Percentiles rank a stretch among this genome's conserved stretches.
Evolutionary conservation across 768 basidiomycete species (phyloP).

Genomic region (Mycena belliarum): DNA sequence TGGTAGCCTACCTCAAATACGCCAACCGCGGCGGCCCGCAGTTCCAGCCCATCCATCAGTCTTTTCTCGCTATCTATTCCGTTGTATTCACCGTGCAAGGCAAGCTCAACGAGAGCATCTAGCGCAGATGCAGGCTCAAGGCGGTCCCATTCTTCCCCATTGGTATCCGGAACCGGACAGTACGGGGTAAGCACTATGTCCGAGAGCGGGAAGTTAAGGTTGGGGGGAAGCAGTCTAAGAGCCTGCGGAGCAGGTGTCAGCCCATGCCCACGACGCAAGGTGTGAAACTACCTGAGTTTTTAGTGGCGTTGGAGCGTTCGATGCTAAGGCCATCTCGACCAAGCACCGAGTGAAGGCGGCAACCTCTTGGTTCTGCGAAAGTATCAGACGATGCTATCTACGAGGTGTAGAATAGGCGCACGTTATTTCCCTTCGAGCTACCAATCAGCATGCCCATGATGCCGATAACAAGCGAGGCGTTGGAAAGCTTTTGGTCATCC

Average conservation of each 20-base stretch:
- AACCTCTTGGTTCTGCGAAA: conserved; percentile 53
- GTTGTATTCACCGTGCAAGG: conserved; percentile 87
- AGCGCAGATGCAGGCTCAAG: conserved; percentile 79
- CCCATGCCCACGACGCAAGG: conserved; percentile 1
- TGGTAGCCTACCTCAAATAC: conserved; percentile 74
- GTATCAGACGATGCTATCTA: conserved; percentile 1
- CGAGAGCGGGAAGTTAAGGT: conserved; percentile 61
- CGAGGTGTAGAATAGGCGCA: conserved; percentile 35
- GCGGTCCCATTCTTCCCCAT: conserved; percentile 93
- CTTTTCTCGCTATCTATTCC: conserved; percentile 61
- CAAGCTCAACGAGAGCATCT: conserved; percentile 79
- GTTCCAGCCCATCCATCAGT: conserved; percentile 65
- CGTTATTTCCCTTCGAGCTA: conserved; percentile 61
- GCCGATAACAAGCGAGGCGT: conserved; percentile 75
- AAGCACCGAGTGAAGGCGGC: conserved; percentile 72
- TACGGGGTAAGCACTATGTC: conserved; percentile 71
- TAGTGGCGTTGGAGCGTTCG: conserved; percentile 86
- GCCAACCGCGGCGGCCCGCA: conserved; percentile 73
- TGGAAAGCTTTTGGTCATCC: conserved; percentile 88
- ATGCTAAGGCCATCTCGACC: conserved; percentile 84
- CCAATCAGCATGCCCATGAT: conserved; percentile 85
- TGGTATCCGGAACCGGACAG: conserved; percentile 76
- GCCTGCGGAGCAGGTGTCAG: conserved; percentile 33
- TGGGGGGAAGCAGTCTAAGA: conserved; percentile 47
- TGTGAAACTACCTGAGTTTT: conserved; percentile 73